These are phyloP conservation scores for Cyanophora paradoxa DNA, from an alignment of 78 protist species.

Conservation along the genomic window DNA sequence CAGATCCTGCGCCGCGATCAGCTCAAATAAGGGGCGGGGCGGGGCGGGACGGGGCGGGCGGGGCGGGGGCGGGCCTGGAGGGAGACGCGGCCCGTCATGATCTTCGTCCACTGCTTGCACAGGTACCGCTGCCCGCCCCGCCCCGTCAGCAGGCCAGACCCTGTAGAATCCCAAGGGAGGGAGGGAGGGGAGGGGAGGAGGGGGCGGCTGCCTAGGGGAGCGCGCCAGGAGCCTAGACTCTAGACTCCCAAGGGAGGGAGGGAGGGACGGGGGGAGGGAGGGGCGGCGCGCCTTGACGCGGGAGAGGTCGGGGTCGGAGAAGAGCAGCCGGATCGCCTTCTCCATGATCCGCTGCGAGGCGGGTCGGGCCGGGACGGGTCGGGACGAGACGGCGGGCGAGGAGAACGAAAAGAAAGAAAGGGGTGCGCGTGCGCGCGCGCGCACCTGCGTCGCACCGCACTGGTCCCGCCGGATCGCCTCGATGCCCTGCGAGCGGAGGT, in stretches of 20 bases:
- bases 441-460: no score
- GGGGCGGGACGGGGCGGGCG: neutral
- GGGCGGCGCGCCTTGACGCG: conserved; percentile 33
- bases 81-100: conserved; percentile 38
- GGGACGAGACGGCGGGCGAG: neutral
- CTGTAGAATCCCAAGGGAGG: no score
- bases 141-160: no score
- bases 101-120: conserved; percentile 40
- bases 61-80: no score
- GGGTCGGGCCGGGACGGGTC: neutral
- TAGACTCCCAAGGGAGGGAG: no score
- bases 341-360: conserved; percentile 1
- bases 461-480: no score
- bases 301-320: conserved; percentile 63
- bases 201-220: no score
- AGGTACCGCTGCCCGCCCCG: conserved; percentile 13
- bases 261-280: neutral
- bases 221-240: no score
- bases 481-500: neutral
- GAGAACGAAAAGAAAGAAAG: neutral
- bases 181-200: no score
- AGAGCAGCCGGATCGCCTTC: conserved; percentile 35
- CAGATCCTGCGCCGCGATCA: conserved; percentile 61
- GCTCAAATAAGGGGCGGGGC: neutral
- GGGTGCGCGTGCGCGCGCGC: neutral